Conservation (phyloP, 148 eudicot genomes). For the Fagopyrum esculentum region DNA sequence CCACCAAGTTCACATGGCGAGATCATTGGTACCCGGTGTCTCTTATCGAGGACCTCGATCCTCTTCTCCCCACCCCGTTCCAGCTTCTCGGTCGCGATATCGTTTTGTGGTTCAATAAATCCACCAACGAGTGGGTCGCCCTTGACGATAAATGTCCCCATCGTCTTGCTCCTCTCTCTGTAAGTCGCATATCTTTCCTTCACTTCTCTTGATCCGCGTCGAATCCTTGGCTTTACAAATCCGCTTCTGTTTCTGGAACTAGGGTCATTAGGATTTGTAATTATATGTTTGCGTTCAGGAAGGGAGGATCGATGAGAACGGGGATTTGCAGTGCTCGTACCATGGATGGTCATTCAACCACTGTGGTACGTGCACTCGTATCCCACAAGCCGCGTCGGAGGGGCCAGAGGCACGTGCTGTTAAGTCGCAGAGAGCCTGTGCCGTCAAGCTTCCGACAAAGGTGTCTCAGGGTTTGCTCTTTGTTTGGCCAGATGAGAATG, state of each 20-base stretch:
- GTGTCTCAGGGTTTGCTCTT: constrained; percentile 95
- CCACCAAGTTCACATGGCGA: constrained; percentile 71
- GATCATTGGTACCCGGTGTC: constrained; percentile 98
- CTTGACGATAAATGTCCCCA: constrained; percentile 93
- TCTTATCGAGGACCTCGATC: constrained; percentile 72
- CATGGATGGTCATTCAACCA: constrained; percentile 97
- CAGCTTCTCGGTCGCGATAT: constrained; percentile 85
- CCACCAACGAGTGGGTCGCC: constrained; percentile 59
- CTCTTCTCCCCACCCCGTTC: constrained; percentile 57
- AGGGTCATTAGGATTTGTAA: neutral
- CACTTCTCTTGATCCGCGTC: too few species aligned
- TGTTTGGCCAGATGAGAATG: constrained; percentile 99
- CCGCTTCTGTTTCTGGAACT: neutral
- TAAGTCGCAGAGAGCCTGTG: constrained; percentile 76
- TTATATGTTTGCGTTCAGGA: constrained; percentile 36
- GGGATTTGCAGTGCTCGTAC: constrained; percentile 92
- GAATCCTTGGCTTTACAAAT: neutral
- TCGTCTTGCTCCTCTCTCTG: constrained; percentile 93
- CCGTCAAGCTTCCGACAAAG: constrained; percentile 75
- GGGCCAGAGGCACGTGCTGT: constrained; percentile 88
- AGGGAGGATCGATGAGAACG: constrained; percentile 95
- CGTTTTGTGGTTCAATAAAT: constrained; percentile 70
- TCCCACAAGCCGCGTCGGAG: constrained; percentile 75
- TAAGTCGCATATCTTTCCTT: constrained; percentile 16
- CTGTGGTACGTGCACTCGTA: constrained; percentile 73